phyloP scores from a whole-genome alignment of 805 yeast species.

The Danielia oregonensis region DNA sequence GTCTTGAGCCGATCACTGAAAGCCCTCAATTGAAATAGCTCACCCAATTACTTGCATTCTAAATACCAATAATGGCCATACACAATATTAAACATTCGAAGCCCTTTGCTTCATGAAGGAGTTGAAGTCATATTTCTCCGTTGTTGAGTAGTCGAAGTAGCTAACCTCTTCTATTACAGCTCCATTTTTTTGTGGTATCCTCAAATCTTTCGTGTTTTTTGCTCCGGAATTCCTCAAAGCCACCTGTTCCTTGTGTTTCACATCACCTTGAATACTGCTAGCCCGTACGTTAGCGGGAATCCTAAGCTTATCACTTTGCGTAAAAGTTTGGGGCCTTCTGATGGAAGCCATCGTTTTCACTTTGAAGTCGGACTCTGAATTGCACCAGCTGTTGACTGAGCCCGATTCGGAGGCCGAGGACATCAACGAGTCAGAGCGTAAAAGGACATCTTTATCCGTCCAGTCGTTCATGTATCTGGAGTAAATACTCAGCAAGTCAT shows the following conservation, averaged over 20 bases:
- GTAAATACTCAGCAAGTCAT: conserved; percentile 38
- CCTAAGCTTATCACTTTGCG: background rate
- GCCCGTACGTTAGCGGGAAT: background rate
- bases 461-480: conserved; percentile 31
- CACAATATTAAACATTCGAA: background rate
- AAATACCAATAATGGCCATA: too few species aligned
- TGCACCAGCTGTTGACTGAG: conserved; percentile 15
- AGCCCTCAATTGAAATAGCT: conserved; percentile 9
- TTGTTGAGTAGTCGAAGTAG: conserved; percentile 33
- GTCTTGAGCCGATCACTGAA: conserved; percentile 23
- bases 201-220: background rate
- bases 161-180: conserved; percentile 14
- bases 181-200: background rate
- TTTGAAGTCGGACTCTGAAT: conserved; percentile 13
- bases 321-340: background rate
- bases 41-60: too few species aligned
- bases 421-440: conserved; percentile 2
- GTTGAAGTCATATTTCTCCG: conserved; percentile 34
- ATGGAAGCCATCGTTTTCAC: conserved; percentile 5
- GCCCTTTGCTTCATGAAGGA: conserved; percentile 31
- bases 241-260: background rate
- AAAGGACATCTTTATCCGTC: conserved; percentile 1
- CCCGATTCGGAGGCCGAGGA: conserved; percentile 12
- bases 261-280: background rate
- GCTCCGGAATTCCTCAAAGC: background rate